Percentiles rank a stretch among this genome's conserved stretches.
phyloP scores from a whole-genome alignment of 805 yeast genomes.

The Hanseniaspora taiwanica region DNA sequence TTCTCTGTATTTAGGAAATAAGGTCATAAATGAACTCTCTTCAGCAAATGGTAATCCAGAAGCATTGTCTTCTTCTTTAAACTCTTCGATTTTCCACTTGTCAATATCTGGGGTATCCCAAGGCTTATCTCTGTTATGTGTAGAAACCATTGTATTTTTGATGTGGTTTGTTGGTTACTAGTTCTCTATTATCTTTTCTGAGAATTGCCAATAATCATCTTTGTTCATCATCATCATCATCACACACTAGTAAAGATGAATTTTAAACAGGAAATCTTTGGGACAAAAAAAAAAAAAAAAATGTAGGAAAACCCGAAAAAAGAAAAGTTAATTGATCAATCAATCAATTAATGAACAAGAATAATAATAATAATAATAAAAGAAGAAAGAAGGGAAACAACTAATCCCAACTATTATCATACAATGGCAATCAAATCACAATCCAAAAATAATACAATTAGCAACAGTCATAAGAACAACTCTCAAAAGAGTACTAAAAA shows the following conservation, averaged over 20 bases:
- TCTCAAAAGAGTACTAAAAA: too few relatives aligned
- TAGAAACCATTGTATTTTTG: slow-evolving; percentile 55
- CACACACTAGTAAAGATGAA: neutral
- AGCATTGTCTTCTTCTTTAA: slow-evolving; percentile 77
- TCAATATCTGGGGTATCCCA: slow-evolving; percentile 96
- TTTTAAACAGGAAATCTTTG: neutral
- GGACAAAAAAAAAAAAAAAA: neutral
- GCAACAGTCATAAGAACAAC: too few relatives aligned
- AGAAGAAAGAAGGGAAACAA: neutral
- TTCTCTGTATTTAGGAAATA: slow-evolving; percentile 95
- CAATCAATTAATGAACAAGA: neutral
- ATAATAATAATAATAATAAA: neutral
- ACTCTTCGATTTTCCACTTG: slow-evolving; percentile 83
- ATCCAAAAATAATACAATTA: slow-evolving; percentile 7
- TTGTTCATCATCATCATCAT: too few relatives aligned
- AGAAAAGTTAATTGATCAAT: neutral
- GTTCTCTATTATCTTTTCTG: neutral
- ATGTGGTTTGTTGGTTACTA: neutral
- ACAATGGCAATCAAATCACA: slow-evolving; percentile 2
- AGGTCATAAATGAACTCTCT: slow-evolving; percentile 86
- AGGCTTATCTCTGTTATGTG: slow-evolving; percentile 90
- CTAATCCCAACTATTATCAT: neutral
- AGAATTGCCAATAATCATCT: neutral
- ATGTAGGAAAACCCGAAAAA: neutral
- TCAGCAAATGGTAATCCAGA: slow-evolving; percentile 87